phyloP scores from a whole-genome alignment of 2,329 filamentous ascomycete species.

The Cladosporium sp. region DNA sequence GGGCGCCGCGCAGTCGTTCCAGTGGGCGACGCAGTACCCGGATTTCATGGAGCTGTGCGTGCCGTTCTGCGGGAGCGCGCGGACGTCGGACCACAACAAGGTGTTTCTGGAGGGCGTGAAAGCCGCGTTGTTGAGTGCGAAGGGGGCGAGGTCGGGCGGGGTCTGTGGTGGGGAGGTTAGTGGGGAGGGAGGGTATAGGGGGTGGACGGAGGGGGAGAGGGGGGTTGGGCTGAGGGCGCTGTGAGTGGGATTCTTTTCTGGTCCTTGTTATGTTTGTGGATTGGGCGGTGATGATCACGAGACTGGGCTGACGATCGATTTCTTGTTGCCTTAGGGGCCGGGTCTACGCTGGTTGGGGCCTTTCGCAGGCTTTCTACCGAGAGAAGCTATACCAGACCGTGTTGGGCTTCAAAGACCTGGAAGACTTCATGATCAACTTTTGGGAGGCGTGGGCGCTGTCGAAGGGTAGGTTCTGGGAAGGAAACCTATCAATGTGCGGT shows the following conservation, averaged over 20 bases:
- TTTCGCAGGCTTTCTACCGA: constrained; percentile 72
- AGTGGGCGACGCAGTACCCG: constrained; percentile 33
- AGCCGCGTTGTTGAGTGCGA: constrained; percentile 52
- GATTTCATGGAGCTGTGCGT: constrained; percentile 59
- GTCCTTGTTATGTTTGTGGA: too few relatives aligned
- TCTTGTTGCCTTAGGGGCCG: not conserved
- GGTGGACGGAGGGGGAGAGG: constrained; percentile 44
- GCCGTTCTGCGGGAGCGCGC: constrained; percentile 61
- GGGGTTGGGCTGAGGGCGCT: constrained; percentile 61
- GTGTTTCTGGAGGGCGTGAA: constrained; percentile 63
- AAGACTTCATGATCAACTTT: constrained; percentile 67
- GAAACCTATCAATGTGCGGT: not conserved
- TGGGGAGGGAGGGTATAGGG: constrained; percentile 25
- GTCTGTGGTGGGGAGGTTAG: constrained; percentile 42
- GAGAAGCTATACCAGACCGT: constrained; percentile 59
- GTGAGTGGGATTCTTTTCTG: too few relatives aligned
- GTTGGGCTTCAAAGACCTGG: constrained; percentile 61
- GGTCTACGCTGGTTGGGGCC: constrained; percentile 44
- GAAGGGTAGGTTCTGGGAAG: constrained; percentile 44
- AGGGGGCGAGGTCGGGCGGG: constrained; percentile 48
- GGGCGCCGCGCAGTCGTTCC: constrained; percentile 57
- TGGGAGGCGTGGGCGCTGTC: constrained; percentile 70
- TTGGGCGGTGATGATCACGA: too few relatives aligned
- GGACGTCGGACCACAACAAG: constrained; percentile 60
- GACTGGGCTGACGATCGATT: not conserved